Evolutionary conservation across 1,139 yeast genomes (phyloP).

Genomic region (Kodamaea fungicola): DNA sequence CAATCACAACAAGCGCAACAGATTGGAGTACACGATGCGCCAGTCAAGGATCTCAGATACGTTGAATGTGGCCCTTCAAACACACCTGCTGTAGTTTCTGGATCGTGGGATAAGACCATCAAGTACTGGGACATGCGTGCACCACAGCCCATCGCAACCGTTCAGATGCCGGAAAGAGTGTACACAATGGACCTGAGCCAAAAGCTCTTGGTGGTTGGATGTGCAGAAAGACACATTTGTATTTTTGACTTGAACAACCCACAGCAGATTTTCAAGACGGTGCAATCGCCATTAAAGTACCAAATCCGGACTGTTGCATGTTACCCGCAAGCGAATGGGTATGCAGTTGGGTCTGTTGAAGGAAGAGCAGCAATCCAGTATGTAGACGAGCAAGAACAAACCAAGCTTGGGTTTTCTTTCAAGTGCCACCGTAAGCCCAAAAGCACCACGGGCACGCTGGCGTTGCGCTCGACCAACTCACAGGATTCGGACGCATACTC

Average conservation of each 20-base stretch:
- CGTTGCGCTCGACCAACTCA: conserved; percentile 27
- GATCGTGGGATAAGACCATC: conserved; percentile 95
- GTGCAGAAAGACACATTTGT: conserved; percentile 84
- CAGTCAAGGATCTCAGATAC: conserved; percentile 71
- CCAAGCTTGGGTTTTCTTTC: conserved; percentile 76
- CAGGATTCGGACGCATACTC: conserved; percentile 57
- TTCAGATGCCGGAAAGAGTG: conserved; percentile 85
- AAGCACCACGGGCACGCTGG: conserved; percentile 24
- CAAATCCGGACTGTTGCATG: conserved; percentile 85
- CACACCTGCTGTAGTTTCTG: conserved; percentile 82
- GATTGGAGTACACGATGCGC: conserved; percentile 81
- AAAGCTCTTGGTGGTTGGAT: conserved; percentile 81
- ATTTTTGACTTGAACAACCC: conserved; percentile 83
- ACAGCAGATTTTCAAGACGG: conserved; percentile 70
- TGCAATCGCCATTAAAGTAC: conserved; percentile 82
- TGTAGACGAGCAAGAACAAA: conserved; percentile 78
- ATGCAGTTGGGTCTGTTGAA: conserved; percentile 89
- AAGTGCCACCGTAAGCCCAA: conserved; percentile 76
- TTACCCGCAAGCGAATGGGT: conserved; percentile 87
- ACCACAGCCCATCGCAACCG: conserved; percentile 78
- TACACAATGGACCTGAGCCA: conserved; percentile 85
- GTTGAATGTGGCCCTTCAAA: conserved; percentile 82
- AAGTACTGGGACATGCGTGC: conserved; percentile 92
- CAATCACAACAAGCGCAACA: conserved; percentile 79
- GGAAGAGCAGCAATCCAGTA: conserved; percentile 98